A percentile compares a stretch with the other conserved stretches of the same genome.
Conservation (phyloP, 73 alveolate genomes). For the Tetrahymena elliotti region DNA sequence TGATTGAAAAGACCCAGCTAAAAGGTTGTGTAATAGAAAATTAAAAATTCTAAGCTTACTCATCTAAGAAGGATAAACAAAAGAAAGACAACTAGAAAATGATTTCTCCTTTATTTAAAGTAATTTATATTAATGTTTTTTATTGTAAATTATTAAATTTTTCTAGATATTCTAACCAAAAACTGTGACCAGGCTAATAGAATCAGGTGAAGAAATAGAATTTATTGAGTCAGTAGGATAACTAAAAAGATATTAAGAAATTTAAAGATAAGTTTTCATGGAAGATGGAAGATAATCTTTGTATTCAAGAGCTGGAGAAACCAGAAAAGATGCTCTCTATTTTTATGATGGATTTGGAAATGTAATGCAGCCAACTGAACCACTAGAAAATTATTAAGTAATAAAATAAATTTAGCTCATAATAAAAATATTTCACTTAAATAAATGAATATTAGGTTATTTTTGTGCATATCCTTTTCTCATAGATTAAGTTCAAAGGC, state of each 20-base stretch:
- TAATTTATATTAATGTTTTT: neutral
- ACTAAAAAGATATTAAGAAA: neutral
- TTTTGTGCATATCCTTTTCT: neutral
- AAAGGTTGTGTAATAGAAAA: neutral
- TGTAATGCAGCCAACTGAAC: neutral
- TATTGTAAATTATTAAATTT: neutral
- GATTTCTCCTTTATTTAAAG: neutral
- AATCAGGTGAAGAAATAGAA: neutral
- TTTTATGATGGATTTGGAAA: neutral
- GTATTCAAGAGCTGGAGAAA: neutral
- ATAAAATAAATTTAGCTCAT: neutral
- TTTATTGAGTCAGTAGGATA: neutral
- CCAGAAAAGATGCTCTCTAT: neutral
- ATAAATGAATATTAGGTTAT: neutral
- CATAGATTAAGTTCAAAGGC: neutral
- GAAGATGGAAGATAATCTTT: neutral
- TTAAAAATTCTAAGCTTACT: neutral
- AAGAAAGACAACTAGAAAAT: neutral
- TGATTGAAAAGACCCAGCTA: neutral
- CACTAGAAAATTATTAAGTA: neutral
- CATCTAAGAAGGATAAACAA: neutral
- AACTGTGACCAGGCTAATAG: neutral
- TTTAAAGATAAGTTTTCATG: neutral
- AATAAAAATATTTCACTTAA: neutral
- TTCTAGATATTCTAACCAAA: neutral